Percentiles rank a stretch among this genome's conserved stretches.
These are phyloP conservation scores for Penicillium sp. DNA, from an alignment of 2,329 filamentous ascomycete species.

Conservation along the genomic window DNA sequence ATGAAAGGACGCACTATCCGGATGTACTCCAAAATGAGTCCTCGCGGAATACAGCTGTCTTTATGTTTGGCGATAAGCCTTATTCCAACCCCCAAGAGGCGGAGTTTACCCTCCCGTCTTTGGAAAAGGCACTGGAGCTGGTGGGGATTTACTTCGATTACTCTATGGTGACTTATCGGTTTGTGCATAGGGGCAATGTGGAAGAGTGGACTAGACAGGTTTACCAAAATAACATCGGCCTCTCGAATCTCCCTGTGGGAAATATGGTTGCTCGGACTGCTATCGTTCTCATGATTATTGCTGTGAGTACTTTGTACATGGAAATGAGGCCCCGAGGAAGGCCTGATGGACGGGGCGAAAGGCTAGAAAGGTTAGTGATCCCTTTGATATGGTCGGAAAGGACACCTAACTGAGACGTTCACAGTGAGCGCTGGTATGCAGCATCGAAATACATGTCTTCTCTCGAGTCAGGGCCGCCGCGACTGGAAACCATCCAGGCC, in stretches of 20 bases:
- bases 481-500: slow-evolving; percentile 57
- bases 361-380: slow-evolving; percentile 18
- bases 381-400: neutral
- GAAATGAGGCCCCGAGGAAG: slow-evolving; percentile 38
- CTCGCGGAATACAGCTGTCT: slow-evolving; percentile 45
- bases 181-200: slow-evolving; percentile 55
- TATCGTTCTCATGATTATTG: slow-evolving; percentile 50
- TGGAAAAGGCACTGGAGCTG: slow-evolving; percentile 42
- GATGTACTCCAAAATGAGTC: slow-evolving; percentile 30
- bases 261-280: slow-evolving; percentile 48
- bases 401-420: neutral
- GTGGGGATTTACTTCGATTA: slow-evolving; percentile 59
- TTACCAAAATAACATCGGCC: slow-evolving; percentile 40
- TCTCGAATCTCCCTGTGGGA: slow-evolving; percentile 37
- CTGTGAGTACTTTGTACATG: slow-evolving; percentile 48
- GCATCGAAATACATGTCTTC: slow-evolving; percentile 38
- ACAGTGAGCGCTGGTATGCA: slow-evolving; percentile 39
- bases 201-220: slow-evolving; percentile 46
- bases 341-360: slow-evolving; percentile 26
- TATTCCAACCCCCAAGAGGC: slow-evolving; percentile 39
- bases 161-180: slow-evolving; percentile 59
- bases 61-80: slow-evolving; percentile 52
- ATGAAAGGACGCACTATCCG: slow-evolving; percentile 42
- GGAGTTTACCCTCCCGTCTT: slow-evolving; percentile 40
- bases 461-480: slow-evolving; percentile 53